Conservation (phyloP, 2,329 filamentous ascomycete species). For the Fusarium sp. region DNA sequence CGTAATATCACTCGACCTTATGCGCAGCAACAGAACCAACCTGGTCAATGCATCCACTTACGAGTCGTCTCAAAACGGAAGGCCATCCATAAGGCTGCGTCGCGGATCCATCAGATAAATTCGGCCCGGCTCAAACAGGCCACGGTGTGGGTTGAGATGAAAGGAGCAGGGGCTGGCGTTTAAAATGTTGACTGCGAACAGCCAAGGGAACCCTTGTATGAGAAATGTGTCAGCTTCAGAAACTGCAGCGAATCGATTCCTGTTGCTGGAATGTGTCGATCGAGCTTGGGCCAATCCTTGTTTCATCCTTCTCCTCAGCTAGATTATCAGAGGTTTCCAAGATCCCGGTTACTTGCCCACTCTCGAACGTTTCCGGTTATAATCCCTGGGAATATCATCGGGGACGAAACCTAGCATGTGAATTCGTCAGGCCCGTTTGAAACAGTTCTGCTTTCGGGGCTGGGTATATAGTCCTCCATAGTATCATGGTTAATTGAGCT, state of each 20-base stretch:
- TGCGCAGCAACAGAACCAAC: neutral
- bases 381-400: slow-evolving; percentile 5
- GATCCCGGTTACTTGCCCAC: slow-evolving; percentile 15
- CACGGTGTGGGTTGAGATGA: slow-evolving; percentile 19
- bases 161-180: slow-evolving; percentile 28
- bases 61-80: neutral
- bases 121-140: slow-evolving; percentile 25
- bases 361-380: slow-evolving; percentile 12
- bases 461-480: slow-evolving; percentile 24
- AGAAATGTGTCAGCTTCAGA: slow-evolving; percentile 11
- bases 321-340: slow-evolving; percentile 29
- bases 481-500: neutral
- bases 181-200: neutral
- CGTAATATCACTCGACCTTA: neutral
- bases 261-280: neutral
- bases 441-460: neutral
- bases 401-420: neutral
- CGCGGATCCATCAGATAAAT: neutral
- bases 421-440: neutral
- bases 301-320: slow-evolving; percentile 36
- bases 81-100: neutral
- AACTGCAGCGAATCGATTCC: slow-evolving; percentile 14
- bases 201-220: slow-evolving; percentile 23
- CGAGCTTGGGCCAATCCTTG: slow-evolving; percentile 12
- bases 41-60: neutral